Evolutionary conservation across 106 monocot species (phyloP).

Genomic region (Posidonia australis): DNA sequence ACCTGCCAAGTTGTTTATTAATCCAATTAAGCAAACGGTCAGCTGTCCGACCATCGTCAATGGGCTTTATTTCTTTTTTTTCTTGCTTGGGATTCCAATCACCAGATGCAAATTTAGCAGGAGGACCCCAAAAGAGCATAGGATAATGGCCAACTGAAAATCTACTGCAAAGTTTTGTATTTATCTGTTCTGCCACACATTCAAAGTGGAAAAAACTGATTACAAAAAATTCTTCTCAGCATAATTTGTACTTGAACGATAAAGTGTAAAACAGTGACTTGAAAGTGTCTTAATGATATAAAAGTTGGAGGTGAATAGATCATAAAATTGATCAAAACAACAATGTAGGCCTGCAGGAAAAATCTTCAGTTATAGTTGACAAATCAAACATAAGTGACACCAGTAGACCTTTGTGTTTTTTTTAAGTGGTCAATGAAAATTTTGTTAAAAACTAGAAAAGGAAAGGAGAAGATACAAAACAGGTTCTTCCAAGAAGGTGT

Average conservation of each 20-base stretch:
- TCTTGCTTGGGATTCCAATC: constrained; percentile 59
- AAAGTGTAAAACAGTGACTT: not conserved
- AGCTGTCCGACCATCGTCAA: constrained; percentile 83
- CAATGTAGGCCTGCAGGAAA: too few species aligned
- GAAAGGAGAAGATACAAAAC: too few species aligned
- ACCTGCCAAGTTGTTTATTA: constrained; percentile 76
- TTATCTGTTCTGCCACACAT: constrained; percentile 83
- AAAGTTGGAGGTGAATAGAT: too few species aligned
- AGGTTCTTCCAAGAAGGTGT: too few species aligned
- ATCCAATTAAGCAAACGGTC: constrained; percentile 78
- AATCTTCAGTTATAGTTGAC: too few species aligned
- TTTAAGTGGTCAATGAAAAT: too few species aligned
- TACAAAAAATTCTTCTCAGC: not conserved
- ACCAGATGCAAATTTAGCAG: constrained; percentile 44
- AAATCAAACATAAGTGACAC: too few species aligned
- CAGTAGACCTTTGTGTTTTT: too few species aligned
- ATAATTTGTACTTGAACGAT: not conserved
- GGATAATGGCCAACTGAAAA: constrained; percentile 80
- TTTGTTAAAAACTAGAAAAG: too few species aligned
- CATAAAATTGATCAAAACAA: too few species aligned
- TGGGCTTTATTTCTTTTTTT: constrained; percentile 46
- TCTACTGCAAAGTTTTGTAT: constrained; percentile 64
- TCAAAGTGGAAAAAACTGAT: constrained; percentile 7
- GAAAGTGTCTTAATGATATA: too few species aligned
- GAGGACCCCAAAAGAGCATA: constrained; percentile 74